These are phyloP conservation scores for Myotisia sp. DNA, from an alignment of 2,329 filamentous ascomycete species.

Conservation along the genomic window DNA sequence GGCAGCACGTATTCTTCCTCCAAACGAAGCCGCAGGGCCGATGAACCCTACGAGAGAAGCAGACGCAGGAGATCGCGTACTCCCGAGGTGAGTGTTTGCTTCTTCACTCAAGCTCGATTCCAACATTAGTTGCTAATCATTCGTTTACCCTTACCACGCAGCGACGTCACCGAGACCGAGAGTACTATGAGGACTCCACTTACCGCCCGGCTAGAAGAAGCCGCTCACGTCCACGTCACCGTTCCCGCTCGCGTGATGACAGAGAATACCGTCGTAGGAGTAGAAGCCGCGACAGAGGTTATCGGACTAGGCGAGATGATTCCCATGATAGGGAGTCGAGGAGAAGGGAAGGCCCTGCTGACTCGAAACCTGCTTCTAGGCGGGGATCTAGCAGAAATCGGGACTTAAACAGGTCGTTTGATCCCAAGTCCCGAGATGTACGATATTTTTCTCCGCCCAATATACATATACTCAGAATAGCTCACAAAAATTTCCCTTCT, in stretches of 20 bases:
- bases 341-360: conserved; percentile 56
- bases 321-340: conserved; percentile 52
- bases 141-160: conserved; percentile 44
- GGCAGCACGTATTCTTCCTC: conserved; percentile 65
- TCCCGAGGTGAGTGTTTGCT: conserved; percentile 30
- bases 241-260: conserved; percentile 41
- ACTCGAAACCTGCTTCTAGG: conserved; percentile 52
- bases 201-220: conserved; percentile 50
- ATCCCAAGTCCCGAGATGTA: conserved; percentile 44
- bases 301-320: conserved; percentile 57
- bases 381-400: conserved; percentile 51
- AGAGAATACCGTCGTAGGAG: conserved; percentile 49
- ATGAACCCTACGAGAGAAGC: conserved; percentile 39
- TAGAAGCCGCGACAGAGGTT: conserved; percentile 55
- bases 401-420: conserved; percentile 36
- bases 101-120: not conserved
- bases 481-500: too few species aligned
- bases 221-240: conserved; percentile 49
- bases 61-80: conserved; percentile 36
- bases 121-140: conserved; percentile 8
- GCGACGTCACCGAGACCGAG: conserved; percentile 39
- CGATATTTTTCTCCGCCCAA: conserved; percentile 19
- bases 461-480: conserved; percentile 10
- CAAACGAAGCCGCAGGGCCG: conserved; percentile 45
- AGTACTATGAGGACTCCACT: conserved; percentile 49